Percentiles rank a stretch among this genome's conserved stretches.
Conservation (phyloP, 176 grass and related monocot species). For the Themeda triandra region DNA sequence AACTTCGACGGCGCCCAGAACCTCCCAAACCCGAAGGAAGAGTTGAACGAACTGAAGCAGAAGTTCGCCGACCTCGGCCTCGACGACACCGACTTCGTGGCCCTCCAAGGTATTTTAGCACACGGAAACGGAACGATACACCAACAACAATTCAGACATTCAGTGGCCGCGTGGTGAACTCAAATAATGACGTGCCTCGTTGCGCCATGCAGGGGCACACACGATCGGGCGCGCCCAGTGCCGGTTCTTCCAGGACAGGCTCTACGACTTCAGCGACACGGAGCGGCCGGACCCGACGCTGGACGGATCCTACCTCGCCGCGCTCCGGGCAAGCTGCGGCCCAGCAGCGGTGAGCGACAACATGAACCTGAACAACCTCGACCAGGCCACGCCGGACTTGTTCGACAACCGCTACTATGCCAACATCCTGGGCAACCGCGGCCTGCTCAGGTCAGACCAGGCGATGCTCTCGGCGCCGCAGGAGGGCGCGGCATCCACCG, state of each 20-base stretch:
- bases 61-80: slow-evolving; percentile 64
- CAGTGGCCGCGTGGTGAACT: not conserved
- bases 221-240: slow-evolving; percentile 75
- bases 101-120: slow-evolving; percentile 48
- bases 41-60: slow-evolving; percentile 9
- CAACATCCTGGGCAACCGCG: slow-evolving; percentile 42
- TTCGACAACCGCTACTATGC: slow-evolving; percentile 77
- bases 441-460: slow-evolving; percentile 73
- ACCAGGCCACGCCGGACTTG: slow-evolving; percentile 45
- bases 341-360: slow-evolving; percentile 11
- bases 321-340: slow-evolving; percentile 34
- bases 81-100: slow-evolving; percentile 59
- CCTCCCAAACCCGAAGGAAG: slow-evolving; percentile 47
- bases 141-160: too few relatives aligned
- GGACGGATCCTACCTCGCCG: slow-evolving; percentile 34
- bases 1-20: slow-evolving; percentile 36
- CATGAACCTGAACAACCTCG: slow-evolving; percentile 46
- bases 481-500: slow-evolving; percentile 31
- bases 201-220: slow-evolving; percentile 57
- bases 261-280: slow-evolving; percentile 52
- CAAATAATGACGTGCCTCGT: not conserved
- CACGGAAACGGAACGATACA: not conserved
- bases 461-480: slow-evolving; percentile 44
- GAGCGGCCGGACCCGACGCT: slow-evolving; percentile 53
- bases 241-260: slow-evolving; percentile 36